Evolutionary conservation across 768 basidiomycete species (phyloP), one percentile per base, ranked within the genome.

Genomic region (Jaapia argillacea): DNA sequence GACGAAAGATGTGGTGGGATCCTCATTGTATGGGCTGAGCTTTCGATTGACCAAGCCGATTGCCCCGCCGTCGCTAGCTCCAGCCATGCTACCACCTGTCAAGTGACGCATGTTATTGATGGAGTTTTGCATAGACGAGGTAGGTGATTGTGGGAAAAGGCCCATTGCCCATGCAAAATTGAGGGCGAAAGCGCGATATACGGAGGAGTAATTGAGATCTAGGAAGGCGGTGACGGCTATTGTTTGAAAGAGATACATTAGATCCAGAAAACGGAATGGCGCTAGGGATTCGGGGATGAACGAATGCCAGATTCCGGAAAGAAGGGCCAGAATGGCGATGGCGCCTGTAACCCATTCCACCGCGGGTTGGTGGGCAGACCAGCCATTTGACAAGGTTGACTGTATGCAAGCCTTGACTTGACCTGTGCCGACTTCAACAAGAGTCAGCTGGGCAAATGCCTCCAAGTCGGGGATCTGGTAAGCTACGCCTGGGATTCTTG

Each of bases 81-180:
- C 75, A 4, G 75, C 70, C 43, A 89, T 68, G 42, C 71, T 67
- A 2, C 88, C 89, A 5, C 92, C 93, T 0, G 93, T 97, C 36
- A 73, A 66, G 47, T 79, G 73, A 5, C 93, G 80, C 81, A 94
- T 84, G 51, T 64, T 69, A 54, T 88, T 78, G 54, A 97, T 92
- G 16, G 87, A 77, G 20, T 60, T 56, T 54, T 97, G 88, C 41
- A 96, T 67, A 12, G 71, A 62, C 10, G 79, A 78, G 7, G 66
- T 59, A 2, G 71, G 52, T 1, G 76, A 73, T 24, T 63, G 59
- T 18, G 73, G 60, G 44, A 89, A 74, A 10, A 97, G 63, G 0
- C 89, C 88, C 56, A 94, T 61, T 0, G 86, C 72, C 92, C 91
- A 97, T 0, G 81, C 76, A 51, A 94, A 96, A 55, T 97, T 97